Evolutionary conservation across 495 filamentous ascomycete species (phyloP), one percentile per base, ranked within the genome.

Genomic region (Xylaria bambusicola): DNA sequence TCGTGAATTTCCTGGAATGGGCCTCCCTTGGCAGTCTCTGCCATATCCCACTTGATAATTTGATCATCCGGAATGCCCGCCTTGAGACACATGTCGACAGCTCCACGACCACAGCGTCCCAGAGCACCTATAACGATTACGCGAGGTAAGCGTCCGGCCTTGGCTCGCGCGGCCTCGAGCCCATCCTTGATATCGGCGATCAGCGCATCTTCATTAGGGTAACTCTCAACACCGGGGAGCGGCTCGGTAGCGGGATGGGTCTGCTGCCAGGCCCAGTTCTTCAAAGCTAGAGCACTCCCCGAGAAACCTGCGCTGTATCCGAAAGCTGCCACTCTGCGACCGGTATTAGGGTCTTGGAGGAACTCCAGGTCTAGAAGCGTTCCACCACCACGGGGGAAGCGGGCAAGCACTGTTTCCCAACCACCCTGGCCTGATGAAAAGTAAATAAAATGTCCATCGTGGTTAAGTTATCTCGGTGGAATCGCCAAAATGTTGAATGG

Each of bases 351-450:
- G 63, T 96, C 90, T 17, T 85, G 84, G n/a, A 97, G 77, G 74
- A 97, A 97, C 70, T 98, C 93, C 54, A 98, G 80, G 65, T 98
- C 93, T 45, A 92, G 82, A 23, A 98, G 84, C 8, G 84, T 89
- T 49, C 93, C 93, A 45, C 87, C 88, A 29, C 93, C 94, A 27
- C 87, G 81, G 7, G 88, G 82, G 77, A 93, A 98, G 44, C 93
- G 82, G 53, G 85, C 82, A 13, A 98, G 84, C 20, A 92, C 88
- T 10, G 83, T 79, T 61, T 90, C 86, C 93, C 92, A 97, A 21
- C 89, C 90, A 46, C 77, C 85, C 75, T 98, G 94, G 65, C 88
- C 50, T 53, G 41, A 21, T 12, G n/a, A 52, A 29, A 38, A 23
- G 49, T 52, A 38, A 52, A 52, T 42, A 41, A 27, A 53, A 26